Conservation (phyloP, 2,329 filamentous ascomycete genomes). For the Colletotrichum kahawae region DNA sequence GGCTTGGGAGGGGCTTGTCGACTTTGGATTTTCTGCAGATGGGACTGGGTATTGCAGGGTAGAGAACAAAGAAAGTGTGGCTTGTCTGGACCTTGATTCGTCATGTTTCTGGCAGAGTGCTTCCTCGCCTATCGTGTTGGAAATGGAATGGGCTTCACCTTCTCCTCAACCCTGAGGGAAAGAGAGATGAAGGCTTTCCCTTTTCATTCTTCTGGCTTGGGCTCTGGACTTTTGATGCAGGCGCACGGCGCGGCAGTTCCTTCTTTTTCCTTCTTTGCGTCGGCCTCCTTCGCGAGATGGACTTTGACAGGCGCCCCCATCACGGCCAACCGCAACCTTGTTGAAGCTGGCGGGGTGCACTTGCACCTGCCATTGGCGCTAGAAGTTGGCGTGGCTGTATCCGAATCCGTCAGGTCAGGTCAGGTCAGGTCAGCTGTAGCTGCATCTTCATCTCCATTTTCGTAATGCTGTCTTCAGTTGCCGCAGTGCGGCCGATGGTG, state of each 20-base stretch:
- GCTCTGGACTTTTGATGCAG: background rate
- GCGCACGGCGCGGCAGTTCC: background rate
- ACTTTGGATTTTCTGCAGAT: slow-evolving; percentile 8
- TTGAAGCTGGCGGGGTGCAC: slow-evolving; percentile 4
- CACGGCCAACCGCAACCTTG: background rate
- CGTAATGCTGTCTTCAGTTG: slow-evolving; percentile 5
- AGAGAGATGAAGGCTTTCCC: background rate
- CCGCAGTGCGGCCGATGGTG: background rate
- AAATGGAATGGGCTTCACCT: background rate
- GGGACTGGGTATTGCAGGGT: background rate
- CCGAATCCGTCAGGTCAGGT: background rate
- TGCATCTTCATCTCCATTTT: background rate
- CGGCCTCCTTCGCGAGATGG: background rate
- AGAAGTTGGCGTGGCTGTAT: background rate
- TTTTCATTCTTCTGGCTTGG: background rate
- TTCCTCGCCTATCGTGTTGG: background rate
- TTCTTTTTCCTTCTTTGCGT: background rate
- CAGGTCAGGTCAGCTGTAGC: background rate
- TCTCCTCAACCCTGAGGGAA: background rate
- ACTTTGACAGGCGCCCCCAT: background rate
- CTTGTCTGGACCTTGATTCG: slow-evolving; percentile 15
- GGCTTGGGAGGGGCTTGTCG: background rate
- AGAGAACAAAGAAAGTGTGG: slow-evolving; percentile 17
- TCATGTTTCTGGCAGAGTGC: slow-evolving; percentile 13
- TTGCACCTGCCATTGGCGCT: background rate